These are phyloP conservation scores for Exserohilum rostratum DNA, from an alignment of 2,329 filamentous ascomycete species.

Conservation along the genomic window DNA sequence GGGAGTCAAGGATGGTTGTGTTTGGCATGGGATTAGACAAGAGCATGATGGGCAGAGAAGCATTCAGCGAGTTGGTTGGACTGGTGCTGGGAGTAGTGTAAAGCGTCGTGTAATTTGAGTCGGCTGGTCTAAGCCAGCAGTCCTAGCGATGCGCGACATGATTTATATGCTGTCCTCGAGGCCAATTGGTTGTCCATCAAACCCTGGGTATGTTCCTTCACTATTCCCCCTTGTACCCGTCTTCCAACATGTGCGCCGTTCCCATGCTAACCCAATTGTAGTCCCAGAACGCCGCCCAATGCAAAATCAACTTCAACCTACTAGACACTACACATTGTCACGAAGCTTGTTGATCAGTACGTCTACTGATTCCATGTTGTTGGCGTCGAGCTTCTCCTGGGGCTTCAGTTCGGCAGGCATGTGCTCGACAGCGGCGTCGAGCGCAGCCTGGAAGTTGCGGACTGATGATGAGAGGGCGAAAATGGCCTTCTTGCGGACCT, in stretches of 20 bases:
- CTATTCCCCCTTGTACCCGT: background rate
- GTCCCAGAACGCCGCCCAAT: constrained; percentile 34
- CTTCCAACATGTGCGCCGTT: constrained; percentile 13
- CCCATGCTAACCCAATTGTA: constrained; percentile 27
- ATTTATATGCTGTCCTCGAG: background rate
- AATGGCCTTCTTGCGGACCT: constrained; percentile 82
- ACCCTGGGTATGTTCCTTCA: constrained; percentile 9
- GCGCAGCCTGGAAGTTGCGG: constrained; percentile 84
- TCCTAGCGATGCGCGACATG: constrained; percentile 3
- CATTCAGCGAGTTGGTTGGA: constrained; percentile 53
- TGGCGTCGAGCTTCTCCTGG: constrained; percentile 72
- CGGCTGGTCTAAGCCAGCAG: background rate
- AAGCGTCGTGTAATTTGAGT: constrained; percentile 10
- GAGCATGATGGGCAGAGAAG: constrained; percentile 56
- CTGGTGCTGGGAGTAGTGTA: constrained; percentile 49
- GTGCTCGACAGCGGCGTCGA: constrained; percentile 69
- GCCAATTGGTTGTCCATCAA: constrained; percentile 1
- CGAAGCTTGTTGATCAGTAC: constrained; percentile 69
- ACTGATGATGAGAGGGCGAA: constrained; percentile 86
- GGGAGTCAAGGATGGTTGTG: constrained; percentile 64
- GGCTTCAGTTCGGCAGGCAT: constrained; percentile 67
- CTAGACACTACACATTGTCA: constrained; percentile 24
- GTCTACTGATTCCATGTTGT: constrained; percentile 87
- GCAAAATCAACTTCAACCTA: constrained; percentile 14
- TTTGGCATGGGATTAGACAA: constrained; percentile 63